Conservation (phyloP, 495 filamentous ascomycete genomes). For the Hypomontagnella monticulosa region DNA sequence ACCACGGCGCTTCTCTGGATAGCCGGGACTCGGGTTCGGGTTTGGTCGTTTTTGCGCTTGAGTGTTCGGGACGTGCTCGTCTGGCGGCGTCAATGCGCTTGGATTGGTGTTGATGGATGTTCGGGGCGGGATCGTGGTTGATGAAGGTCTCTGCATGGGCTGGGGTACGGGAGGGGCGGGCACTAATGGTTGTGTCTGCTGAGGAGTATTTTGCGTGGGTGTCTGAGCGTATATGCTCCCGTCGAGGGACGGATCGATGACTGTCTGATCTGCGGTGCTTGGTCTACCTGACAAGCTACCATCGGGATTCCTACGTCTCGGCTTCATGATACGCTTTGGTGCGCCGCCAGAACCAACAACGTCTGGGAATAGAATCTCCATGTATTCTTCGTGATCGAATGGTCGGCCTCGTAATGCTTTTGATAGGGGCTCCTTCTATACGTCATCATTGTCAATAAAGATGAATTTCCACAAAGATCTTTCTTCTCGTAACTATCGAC, state of each 20-base stretch:
- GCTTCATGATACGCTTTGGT: conserved; percentile 61
- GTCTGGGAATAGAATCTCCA: conserved; percentile 61
- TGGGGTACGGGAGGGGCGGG: conserved; percentile 27
- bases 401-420: conserved; percentile 57
- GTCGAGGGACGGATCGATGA: conserved; percentile 42
- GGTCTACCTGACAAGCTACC: conserved; percentile 37
- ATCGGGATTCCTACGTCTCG: conserved; percentile 52
- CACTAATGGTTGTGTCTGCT: conserved; percentile 29
- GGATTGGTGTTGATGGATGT: conserved; percentile 45
- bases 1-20: conserved; percentile 56
- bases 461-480: background rate
- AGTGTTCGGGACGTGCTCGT: conserved; percentile 51
- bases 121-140: conserved; percentile 45
- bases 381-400: conserved; percentile 62
- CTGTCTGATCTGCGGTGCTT: conserved; percentile 34
- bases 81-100: conserved; percentile 59
- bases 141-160: conserved; percentile 41
- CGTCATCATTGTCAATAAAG: conserved; percentile 10
- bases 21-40: conserved; percentile 26
- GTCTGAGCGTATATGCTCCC: conserved; percentile 35
- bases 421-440: conserved; percentile 58
- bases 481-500: background rate
- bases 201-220: conserved; percentile 30
- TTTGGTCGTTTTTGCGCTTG: conserved; percentile 43
- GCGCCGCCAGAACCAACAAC: conserved; percentile 61